Percentiles rank a stretch among this genome's conserved stretches.
phyloP scores from a whole-genome alignment of 2,329 filamentous ascomycete genomes.

The Camillea tinctor region DNA sequence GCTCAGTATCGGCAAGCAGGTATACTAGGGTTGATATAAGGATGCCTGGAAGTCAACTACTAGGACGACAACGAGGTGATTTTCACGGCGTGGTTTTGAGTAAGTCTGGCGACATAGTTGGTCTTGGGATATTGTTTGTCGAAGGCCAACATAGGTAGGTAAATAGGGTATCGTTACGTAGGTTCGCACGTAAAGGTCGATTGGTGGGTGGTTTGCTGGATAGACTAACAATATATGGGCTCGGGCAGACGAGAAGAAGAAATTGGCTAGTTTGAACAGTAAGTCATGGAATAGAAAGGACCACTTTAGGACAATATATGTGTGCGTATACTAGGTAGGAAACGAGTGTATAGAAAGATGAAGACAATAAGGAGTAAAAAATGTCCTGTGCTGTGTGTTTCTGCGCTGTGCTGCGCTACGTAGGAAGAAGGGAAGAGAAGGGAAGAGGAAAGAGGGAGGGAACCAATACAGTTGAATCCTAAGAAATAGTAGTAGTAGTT shows the following conservation, averaged over 20 bases:
- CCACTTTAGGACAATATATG: not conserved
- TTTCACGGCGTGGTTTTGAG: slow-evolving; percentile 25
- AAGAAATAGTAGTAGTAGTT: not conserved
- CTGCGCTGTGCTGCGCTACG: too few species aligned
- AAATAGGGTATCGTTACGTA: not conserved
- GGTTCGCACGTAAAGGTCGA: not conserved
- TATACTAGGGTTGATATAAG: not conserved
- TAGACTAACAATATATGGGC: not conserved
- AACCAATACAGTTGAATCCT: not conserved
- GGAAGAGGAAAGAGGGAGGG: not conserved
- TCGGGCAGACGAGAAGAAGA: not conserved
- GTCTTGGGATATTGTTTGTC: slow-evolving; percentile 15
- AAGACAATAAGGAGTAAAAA: not conserved
- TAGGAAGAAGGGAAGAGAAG: too few species aligned
- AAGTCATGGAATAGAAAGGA: not conserved
- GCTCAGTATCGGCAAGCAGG: slow-evolving; percentile 3
- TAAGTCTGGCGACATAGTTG: slow-evolving; percentile 31
- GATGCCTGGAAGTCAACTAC: slow-evolving; percentile 11
- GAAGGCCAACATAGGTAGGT: slow-evolving; percentile 22
- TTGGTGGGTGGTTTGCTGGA: not conserved
- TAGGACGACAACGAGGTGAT: slow-evolving; percentile 13
- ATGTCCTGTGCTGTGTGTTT: not conserved
- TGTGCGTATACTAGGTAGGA: not conserved
- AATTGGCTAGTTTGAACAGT: not conserved
- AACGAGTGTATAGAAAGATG: not conserved